Base-by-base conservation (phyloP, 1,139 yeast genomes). In the Lizanozyma gosingica region DNA sequence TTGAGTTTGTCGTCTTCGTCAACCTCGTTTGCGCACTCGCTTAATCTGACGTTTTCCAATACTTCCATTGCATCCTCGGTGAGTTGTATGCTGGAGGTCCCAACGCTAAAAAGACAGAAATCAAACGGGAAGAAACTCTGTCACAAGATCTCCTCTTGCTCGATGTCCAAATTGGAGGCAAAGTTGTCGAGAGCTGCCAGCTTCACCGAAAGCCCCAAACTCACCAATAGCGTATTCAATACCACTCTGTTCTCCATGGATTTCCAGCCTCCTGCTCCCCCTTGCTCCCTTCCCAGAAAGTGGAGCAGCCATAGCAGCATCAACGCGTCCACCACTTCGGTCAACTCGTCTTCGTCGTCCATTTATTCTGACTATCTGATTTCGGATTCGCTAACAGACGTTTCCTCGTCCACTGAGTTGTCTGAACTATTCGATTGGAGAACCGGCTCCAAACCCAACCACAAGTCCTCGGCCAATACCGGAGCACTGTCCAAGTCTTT, bases 331-430 rank as follows among this genome's bases (percentile, higher is more conserved):
- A 49, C 56, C 8, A 40, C 43, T 4, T 53, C 64, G 32, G 50
- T 59, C 32, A 55, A 57, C 37, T 58, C 63, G 33, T 53, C 60
- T 15, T 51, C 51, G 34, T 55, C 60, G 40, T 60, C 64, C 34
- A 39, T 56, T n/a, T 52, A 51, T 40, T 57, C 65, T 8, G 63
- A 56, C 8, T 47, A 47, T 36, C 55, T 60, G 14, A 60, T 65
- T 8, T 50, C 56, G 4, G 69, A 63, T 18, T 59, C 64, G 15
- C 49, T 62, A 34, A 46, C 55, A 22, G 65, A 59, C 22, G 47
- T 57, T 1, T 49, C 45, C 33, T 51, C 61, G 8, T 59, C 61
- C 6, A 60, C 61, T n/a, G 37, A 49, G 37, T 51, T 27, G 37
- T 32, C 41, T 39, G n/a, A n/a, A n/a, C 29, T 27, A 39, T 37